Evolutionary conservation across 1,139 yeast genomes (phyloP), one percentile per base, ranked within the genome.

Genomic region (Magnusiomyces paraingens): DNA sequence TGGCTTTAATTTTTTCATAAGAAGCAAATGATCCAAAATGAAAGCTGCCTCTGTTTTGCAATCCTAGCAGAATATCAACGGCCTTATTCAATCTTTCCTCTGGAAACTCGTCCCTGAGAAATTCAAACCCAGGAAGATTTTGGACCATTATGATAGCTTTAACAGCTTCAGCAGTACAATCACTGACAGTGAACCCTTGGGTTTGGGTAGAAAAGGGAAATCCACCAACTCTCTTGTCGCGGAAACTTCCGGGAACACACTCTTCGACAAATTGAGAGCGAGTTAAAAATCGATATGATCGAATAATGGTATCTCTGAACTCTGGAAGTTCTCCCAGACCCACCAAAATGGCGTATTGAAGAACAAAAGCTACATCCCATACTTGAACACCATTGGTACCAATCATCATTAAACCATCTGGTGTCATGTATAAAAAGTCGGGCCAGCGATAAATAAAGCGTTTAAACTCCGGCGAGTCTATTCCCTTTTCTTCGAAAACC

Each of bases 361-460:
- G 75, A 62, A 87, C 85, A 70, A 94, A 93, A 0, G 97, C 91
- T 20, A 84, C 84, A 69, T 94, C 99, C 99, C 99, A 94, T 1
- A 86, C 91, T 69, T 94, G 99, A 0, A 89, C 90, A 32, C 99
- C 99, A 69, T 94, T 94, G 0, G 99, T 94, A 10, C 99, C 99
- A 87, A 87, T 88, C 55, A 88, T 86, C 3, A 93, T 82, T 83
- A 93, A 78, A 2, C 99, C 99, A 65, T 85, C 87, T 0, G 93
- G 86, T 0, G 96, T 94, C 71, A 86, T 85, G 70, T 87, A 91
- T 54, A 89, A 65, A 42, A 82, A 83, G 64, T 93, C 98, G 50
- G 83, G 79, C 74, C 88, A 81, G 58, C 95, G 74, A 32, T 73
- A 76, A 51, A 79, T 67, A 44, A 85, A 78, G 39, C 76, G 73